These are phyloP conservation scores for Lactifluus subvellereus DNA, from an alignment of 768 basidiomycete genomes.

Conservation along the genomic window DNA sequence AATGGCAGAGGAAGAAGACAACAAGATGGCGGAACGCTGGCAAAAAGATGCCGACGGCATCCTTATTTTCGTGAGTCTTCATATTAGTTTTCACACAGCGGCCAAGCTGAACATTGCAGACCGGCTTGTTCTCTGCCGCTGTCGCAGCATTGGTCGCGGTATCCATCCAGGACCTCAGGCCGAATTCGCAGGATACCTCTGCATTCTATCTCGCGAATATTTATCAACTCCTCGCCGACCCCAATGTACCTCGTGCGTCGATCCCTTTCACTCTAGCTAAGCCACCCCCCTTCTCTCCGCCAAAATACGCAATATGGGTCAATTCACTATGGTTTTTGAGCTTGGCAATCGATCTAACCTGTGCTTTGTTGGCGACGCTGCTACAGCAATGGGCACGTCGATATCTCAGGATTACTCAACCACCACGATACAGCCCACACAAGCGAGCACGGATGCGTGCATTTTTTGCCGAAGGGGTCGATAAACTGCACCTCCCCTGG, in stretches of 20 bases:
- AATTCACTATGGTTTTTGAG: constrained; percentile 4
- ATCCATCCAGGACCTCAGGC: background rate
- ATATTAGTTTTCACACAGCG: background rate
- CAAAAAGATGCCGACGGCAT: background rate
- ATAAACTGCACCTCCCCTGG: background rate
- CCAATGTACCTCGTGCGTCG: background rate
- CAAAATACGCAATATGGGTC: background rate
- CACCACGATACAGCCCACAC: background rate
- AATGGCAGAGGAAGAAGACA: constrained; percentile 16
- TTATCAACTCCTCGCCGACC: background rate
- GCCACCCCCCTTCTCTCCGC: background rate
- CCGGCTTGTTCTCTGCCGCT: constrained; percentile 1
- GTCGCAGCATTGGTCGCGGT: background rate
- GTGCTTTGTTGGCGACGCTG: background rate
- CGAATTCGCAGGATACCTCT: background rate
- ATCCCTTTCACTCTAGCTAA: background rate
- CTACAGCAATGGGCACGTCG: constrained; percentile 1
- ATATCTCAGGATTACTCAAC: background rate
- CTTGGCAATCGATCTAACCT: background rate
- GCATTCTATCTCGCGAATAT: background rate
- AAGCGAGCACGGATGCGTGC: background rate
- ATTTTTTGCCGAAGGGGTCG: background rate
- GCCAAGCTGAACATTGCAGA: background rate
- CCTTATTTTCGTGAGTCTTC: background rate
- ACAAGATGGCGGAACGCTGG: constrained; percentile 1